A percentile compares a stretch with the other conserved stretches of the same genome.
These are phyloP conservation scores for Porodaedalea pini DNA, from an alignment of 1,284 basidiomycete genomes.

Conservation along the genomic window DNA sequence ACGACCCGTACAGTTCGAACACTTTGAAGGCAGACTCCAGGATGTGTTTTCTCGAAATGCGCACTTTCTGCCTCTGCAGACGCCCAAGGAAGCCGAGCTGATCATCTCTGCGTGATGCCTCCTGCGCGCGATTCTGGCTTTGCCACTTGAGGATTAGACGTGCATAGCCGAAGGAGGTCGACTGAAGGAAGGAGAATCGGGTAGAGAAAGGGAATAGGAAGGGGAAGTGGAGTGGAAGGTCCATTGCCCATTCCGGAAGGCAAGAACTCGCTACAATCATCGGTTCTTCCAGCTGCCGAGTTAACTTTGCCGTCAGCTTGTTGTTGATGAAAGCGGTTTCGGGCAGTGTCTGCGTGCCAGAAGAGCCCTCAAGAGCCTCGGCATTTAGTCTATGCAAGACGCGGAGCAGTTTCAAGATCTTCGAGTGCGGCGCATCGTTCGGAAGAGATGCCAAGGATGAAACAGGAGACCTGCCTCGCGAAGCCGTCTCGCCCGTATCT, in stretches of 20 bases:
- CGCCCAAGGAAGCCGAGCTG: slow-evolving; percentile 89
- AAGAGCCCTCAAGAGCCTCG: slow-evolving; percentile 47
- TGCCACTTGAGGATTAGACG: slow-evolving; percentile 90
- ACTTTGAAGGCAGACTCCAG: slow-evolving; percentile 98
- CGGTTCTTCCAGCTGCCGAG: slow-evolving; percentile 95
- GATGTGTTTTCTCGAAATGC: slow-evolving; percentile 91
- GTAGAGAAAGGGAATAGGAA: slow-evolving; percentile 99
- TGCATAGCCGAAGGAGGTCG: slow-evolving; percentile 95
- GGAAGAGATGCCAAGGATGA: slow-evolving; percentile 75
- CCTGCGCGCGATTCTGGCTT: slow-evolving; percentile 71
- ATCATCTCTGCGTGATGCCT: slow-evolving; percentile 79
- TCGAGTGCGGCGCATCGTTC: slow-evolving; percentile 81
- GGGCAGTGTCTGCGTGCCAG: slow-evolving; percentile 52
- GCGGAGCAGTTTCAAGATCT: slow-evolving; percentile 86
- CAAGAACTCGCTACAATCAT: slow-evolving; percentile 99
- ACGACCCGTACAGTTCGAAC: slow-evolving; percentile 94
- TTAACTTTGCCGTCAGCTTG: slow-evolving; percentile 96
- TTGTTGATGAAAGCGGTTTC: slow-evolving; percentile 94
- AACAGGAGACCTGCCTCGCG: slow-evolving; percentile 49
- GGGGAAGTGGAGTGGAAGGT: slow-evolving; percentile 91
- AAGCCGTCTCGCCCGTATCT: slow-evolving; percentile 27
- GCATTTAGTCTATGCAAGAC: slow-evolving; percentile 81
- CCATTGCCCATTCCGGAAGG: slow-evolving; percentile 93
- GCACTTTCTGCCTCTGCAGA: slow-evolving; percentile 92
- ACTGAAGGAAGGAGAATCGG: slow-evolving; percentile 94